Percentiles rank a stretch among this genome's conserved stretches.
Evolutionary conservation across 441 rosid species (phyloP).

Genomic region (Raphanus hybrid): DNA sequence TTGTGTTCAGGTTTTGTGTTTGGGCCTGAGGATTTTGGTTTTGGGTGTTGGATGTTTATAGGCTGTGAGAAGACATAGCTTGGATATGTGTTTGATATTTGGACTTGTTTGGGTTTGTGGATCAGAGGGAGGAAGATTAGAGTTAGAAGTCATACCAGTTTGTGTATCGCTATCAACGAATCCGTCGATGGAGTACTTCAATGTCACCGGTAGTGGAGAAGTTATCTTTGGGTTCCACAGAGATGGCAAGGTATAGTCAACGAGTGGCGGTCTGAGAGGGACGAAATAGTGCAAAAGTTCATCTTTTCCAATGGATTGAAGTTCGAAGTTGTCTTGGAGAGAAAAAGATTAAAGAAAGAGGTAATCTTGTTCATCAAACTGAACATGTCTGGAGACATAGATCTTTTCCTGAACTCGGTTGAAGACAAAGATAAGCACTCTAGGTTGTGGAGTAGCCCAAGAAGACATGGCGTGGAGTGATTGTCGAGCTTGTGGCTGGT

Average conservation of each 20-base stretch:
- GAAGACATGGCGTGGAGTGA: neutral
- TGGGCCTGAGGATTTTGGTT: too few relatives aligned
- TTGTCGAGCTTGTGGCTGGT: neutral
- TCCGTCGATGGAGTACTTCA: neutral
- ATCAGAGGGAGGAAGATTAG: neutral
- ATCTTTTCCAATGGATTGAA: neutral
- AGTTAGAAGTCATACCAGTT: neutral
- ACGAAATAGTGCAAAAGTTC: neutral
- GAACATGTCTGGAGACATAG: neutral
- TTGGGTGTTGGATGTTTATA: neutral
- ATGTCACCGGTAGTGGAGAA: neutral
- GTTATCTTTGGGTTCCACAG: neutral
- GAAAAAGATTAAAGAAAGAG: neutral
- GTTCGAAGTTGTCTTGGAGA: neutral
- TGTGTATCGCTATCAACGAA: neutral
- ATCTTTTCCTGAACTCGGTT: neutral
- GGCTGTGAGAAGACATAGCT: neutral
- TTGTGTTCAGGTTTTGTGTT: neutral
- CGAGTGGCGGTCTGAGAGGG: neutral
- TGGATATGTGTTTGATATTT: too few relatives aligned
- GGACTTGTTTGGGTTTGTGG: neutral
- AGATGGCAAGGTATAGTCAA: neutral
- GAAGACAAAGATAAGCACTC: neutral
- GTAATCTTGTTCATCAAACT: neutral
- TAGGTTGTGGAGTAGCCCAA: neutral